Conservation (phyloP, 352 stramenopile species). For the Globisporangium acanthophoron region DNA sequence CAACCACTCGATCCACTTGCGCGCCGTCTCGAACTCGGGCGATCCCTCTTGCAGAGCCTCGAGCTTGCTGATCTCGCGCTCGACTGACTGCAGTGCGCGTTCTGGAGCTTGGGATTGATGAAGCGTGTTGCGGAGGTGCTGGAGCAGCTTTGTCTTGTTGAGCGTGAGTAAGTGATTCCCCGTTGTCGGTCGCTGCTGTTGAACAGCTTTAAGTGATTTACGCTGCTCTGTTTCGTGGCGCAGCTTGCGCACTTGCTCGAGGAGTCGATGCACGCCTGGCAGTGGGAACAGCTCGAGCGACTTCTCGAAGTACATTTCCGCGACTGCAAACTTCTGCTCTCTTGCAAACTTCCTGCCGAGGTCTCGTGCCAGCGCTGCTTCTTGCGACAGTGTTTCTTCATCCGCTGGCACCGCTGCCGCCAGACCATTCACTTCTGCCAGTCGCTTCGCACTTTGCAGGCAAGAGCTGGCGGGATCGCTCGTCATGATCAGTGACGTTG, state of each 20-base stretch:
- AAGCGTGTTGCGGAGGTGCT: constrained; percentile 21
- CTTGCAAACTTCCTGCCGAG: constrained; percentile 55
- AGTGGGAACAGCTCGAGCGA: constrained; percentile 53
- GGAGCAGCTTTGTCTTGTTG: constrained; percentile 11
- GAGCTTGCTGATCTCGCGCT: constrained; percentile 47
- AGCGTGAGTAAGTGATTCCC: not conserved
- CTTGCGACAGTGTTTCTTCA: constrained; percentile 33
- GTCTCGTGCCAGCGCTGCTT: constrained; percentile 57
- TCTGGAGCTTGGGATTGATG: constrained; percentile 14
- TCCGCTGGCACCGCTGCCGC: not conserved
- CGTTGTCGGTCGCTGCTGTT: not conserved
- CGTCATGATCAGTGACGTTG: not conserved
- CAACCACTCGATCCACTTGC: constrained; percentile 62
- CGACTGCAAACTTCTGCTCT: constrained; percentile 32
- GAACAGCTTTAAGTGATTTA: not conserved
- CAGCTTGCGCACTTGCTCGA: constrained; percentile 25
- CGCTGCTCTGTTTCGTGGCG: constrained; percentile 6
- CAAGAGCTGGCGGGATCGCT: not conserved
- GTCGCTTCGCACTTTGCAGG: not conserved
- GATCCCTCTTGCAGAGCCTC: constrained; percentile 19
- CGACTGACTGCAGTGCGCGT: constrained; percentile 24
- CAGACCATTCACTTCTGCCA: not conserved
- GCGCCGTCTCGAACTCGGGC: constrained; percentile 24
- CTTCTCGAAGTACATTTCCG: constrained; percentile 53
- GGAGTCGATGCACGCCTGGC: constrained; percentile 41